Percentiles rank a stretch among this genome's conserved stretches.
Conservation (phyloP, 345 rosid genomes). For the Hibiscus tridactylites region DNA sequence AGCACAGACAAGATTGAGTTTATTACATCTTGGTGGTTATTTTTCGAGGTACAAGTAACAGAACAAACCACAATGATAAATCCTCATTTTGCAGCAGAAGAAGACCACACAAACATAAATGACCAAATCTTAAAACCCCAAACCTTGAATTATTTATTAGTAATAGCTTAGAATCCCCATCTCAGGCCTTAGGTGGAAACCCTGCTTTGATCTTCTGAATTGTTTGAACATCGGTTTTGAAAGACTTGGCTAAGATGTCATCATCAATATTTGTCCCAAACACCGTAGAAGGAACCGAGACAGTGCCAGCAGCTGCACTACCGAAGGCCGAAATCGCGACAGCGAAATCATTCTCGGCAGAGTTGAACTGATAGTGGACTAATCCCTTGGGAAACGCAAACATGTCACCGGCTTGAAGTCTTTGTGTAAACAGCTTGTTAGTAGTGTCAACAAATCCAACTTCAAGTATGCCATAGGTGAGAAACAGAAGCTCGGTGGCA, state of each 20-base stretch:
- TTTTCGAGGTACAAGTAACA: neutral
- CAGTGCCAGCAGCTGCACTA: constrained; percentile 5
- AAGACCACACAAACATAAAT: neutral
- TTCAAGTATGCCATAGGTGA: neutral
- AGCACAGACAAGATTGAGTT: neutral
- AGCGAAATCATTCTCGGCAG: neutral
- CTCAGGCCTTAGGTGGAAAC: neutral
- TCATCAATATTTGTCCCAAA: neutral
- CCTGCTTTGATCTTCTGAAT: constrained; percentile 7
- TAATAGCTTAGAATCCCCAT: neutral
- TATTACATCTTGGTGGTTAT: neutral
- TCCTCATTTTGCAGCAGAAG: neutral
- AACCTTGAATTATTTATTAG: neutral
- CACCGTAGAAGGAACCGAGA: neutral
- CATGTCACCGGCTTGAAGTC: constrained; percentile 1
- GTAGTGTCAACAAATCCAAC: constrained; percentile 7
- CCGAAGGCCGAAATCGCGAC: neutral
- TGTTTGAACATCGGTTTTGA: constrained; percentile 1
- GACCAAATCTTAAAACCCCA: neutral
- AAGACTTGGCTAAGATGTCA: neutral
- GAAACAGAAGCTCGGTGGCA: constrained; percentile 1
- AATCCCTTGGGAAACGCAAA: constrained; percentile 4
- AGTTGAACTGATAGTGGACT: neutral
- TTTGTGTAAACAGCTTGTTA: neutral
- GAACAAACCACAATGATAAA: neutral